Percentiles rank a stretch among this genome's conserved stretches.
Conservation (phyloP, 2,329 filamentous ascomycete species). For the Pseudogymnoascus sp. region DNA sequence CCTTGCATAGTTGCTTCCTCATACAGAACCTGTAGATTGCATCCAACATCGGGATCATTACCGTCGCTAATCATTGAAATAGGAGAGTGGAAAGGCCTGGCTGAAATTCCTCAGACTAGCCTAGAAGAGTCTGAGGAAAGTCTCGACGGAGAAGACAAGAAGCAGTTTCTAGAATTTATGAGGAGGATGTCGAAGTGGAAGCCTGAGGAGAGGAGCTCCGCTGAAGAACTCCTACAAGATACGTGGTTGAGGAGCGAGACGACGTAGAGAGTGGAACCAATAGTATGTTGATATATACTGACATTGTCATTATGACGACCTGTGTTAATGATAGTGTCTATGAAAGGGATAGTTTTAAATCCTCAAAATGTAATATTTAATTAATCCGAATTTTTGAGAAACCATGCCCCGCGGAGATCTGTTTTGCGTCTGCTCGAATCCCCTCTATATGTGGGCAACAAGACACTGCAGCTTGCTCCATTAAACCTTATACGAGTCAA, state of each 20-base stretch:
- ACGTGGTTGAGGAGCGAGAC: neutral
- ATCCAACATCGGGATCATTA: neutral
- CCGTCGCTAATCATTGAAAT: neutral
- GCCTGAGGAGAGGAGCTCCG: constrained; percentile 18
- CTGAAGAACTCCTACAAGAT: constrained; percentile 1
- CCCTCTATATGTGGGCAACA: no score
- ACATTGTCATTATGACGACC: neutral
- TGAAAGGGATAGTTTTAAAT: neutral
- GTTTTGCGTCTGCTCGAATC: no score
- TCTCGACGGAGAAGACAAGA: constrained; percentile 22
- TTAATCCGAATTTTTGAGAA: no score
- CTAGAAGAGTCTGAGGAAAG: neutral
- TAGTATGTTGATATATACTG: neutral
- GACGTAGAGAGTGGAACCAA: neutral
- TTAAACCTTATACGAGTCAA: no score
- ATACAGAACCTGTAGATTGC: neutral
- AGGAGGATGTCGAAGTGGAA: constrained; percentile 36
- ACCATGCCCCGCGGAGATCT: no score
- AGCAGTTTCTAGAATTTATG: constrained; percentile 32
- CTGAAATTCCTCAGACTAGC: neutral
- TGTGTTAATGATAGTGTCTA: neutral
- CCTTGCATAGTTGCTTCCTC: neutral
- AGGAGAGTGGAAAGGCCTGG: constrained; percentile 7
- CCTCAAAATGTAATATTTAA: no score
- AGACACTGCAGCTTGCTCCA: no score